Base-by-base conservation (phyloP, 2,329 filamentous ascomycete genomes). In the Colletotrichum sp. region DNA sequence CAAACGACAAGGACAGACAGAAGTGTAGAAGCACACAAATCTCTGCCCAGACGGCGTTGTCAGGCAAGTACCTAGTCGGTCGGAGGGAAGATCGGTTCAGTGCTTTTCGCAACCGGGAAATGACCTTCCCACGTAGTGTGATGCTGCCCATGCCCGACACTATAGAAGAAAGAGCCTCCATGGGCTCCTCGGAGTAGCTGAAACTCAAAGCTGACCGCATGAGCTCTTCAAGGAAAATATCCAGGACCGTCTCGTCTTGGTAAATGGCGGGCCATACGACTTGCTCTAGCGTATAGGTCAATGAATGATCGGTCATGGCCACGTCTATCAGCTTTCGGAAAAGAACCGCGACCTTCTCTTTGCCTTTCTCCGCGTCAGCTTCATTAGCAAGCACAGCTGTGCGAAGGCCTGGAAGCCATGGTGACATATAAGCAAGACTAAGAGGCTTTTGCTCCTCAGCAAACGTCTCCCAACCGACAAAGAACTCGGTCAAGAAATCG, bases 401-500 rank as follows among this genome's bases (percentile, higher is more conserved):
- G 64, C 92, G 89, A 39, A 94, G 83, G 15, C 92, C 90, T 8
- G 90, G 87, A 49, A 94, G 85, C 93, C 93, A 94, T 3, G 93
- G 93, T 8, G 92, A 91, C 90, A 94, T 93, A 80, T 94, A 94
- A 8, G 92, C 90, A 34, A 94, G 86, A 78, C 92, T 93, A 29
- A 94, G 81, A 1, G 92, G 91, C 78, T 93, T 92, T 80, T 94
- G 93, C 72, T 93, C 90, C 39, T 93, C 90, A 2, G 91, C 89
- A 79, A 94, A 92, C 79, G 92, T 93, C 78, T 93, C 92, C 93
- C 93, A 94, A 22, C 92, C 92, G 29, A 93, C 91, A 75, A 94
- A 94, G 80, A 94, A 94, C 79, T 94, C 93, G n/a, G 92, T 93
- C 52, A 94, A 80, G 79, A 94, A 94, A 80, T 94, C 93, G 9